Evolutionary conservation across 306 rosid genomes (phyloP).

Genomic region (Pachyrhizus erosus): DNA sequence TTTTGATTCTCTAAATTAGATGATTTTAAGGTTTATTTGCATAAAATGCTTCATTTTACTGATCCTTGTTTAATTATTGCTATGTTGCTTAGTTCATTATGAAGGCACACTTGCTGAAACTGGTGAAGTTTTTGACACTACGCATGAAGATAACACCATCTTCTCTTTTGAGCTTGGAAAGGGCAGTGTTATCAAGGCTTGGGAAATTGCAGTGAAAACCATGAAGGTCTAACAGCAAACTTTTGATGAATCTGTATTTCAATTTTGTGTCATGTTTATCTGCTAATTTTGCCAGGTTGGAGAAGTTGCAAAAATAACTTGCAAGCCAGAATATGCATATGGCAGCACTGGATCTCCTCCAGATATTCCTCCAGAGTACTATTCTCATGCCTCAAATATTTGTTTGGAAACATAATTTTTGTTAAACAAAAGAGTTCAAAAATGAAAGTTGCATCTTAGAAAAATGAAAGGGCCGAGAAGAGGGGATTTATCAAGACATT

Average conservation of each 20-base stretch:
- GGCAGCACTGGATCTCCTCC: constrained; percentile 97
- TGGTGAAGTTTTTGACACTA: constrained; percentile 90
- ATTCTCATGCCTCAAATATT: constrained; percentile 3
- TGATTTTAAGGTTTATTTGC: background rate
- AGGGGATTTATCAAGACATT: background rate
- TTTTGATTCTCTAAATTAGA: constrained; percentile 7
- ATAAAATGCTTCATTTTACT: background rate
- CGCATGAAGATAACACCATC: constrained; percentile 86
- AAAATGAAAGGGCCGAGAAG: background rate
- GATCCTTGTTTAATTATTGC: constrained; percentile 19
- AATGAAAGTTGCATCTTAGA: background rate
- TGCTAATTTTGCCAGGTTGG: constrained; percentile 42
- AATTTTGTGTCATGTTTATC: constrained; percentile 27
- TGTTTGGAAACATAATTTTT: background rate
- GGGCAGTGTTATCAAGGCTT: constrained; percentile 90
- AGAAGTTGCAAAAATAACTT: constrained; percentile 83
- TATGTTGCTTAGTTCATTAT: constrained; percentile 75
- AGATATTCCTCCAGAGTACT: constrained; percentile 91
- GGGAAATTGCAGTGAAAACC: constrained; percentile 92
- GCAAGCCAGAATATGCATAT: constrained; percentile 95
- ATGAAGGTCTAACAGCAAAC: constrained; percentile 73
- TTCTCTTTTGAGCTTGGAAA: constrained; percentile 96
- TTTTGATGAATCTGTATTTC: background rate
- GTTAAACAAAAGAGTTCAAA: background rate
- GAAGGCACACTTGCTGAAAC: constrained; percentile 86